Conservation (phyloP, 2,329 filamentous ascomycete species). For the Alternaria sp. region DNA sequence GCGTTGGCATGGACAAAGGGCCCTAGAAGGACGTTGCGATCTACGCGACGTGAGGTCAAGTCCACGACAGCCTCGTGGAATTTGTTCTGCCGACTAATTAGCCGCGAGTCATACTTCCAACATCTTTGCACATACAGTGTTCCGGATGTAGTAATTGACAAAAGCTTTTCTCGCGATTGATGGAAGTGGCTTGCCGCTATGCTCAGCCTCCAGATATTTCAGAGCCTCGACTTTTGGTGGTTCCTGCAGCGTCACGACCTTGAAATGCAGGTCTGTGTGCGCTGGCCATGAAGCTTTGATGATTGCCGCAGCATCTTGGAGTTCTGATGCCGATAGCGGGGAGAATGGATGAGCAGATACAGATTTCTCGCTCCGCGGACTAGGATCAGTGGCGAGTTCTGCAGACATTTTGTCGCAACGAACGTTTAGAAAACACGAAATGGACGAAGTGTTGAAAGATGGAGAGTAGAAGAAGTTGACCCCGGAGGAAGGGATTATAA, state of each 20-base stretch:
- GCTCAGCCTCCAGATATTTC: conserved; percentile 69
- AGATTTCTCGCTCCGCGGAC: conserved; percentile 28
- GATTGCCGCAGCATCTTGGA: conserved; percentile 57
- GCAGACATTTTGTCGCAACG: conserved; percentile 32
- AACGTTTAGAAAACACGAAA: background rate
- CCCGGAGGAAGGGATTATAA: background rate
- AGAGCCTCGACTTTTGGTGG: conserved; percentile 65
- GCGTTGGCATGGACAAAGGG: conserved; percentile 63
- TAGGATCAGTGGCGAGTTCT: conserved; percentile 32
- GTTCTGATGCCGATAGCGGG: conserved; percentile 64
- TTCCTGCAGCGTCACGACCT: conserved; percentile 71
- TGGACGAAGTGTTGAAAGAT: background rate
- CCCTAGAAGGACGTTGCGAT: conserved; percentile 65
- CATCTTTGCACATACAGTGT: conserved; percentile 57
- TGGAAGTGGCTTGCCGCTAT: conserved; percentile 59
- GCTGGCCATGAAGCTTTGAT: conserved; percentile 63
- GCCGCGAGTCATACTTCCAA: background rate
- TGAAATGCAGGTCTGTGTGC: conserved; percentile 65
- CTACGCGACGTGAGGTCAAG: conserved; percentile 57
- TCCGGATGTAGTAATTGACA: conserved; percentile 64
- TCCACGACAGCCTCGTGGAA: conserved; percentile 67
- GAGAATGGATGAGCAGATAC: conserved; percentile 62
- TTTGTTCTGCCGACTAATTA: conserved; percentile 58
- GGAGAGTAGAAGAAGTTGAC: background rate
- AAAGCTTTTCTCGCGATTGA: conserved; percentile 61